Conservation (phyloP, 177 flowering plant genomes). For the Vitis hybrid region DNA sequence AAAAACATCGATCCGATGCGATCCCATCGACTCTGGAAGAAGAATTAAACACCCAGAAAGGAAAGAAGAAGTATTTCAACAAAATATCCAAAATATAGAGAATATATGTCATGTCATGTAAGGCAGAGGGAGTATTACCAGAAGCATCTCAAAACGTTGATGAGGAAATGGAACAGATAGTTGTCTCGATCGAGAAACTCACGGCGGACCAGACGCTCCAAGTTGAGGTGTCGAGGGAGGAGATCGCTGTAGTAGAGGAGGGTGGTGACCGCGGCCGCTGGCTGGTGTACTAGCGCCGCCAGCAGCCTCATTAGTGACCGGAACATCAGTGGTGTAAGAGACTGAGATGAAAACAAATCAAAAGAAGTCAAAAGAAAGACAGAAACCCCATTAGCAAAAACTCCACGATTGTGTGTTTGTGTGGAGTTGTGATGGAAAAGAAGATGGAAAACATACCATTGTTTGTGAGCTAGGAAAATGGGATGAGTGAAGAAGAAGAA, state of each 20-base stretch:
- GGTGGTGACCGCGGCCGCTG: conserved; percentile 43
- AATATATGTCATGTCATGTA: too few relatives aligned
- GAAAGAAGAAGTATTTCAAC: too few relatives aligned
- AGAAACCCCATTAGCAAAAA: background rate
- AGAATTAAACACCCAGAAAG: too few relatives aligned
- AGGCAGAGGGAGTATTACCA: background rate
- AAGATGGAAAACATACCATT: too few relatives aligned
- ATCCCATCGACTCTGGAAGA: too few relatives aligned
- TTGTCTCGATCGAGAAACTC: conserved; percentile 43
- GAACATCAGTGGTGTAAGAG: conserved; percentile 35
- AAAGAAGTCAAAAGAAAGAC: background rate
- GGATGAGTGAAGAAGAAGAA: too few relatives aligned
- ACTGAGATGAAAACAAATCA: conserved; percentile 18
- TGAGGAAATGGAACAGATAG: conserved; percentile 44
- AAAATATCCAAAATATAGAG: too few relatives aligned
- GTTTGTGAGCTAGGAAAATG: too few relatives aligned
- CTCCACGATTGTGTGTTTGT: too few relatives aligned
- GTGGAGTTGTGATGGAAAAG: background rate
- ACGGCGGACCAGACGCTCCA: conserved; percentile 38
- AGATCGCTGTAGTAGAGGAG: conserved; percentile 51
- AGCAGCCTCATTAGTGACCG: conserved; percentile 42
- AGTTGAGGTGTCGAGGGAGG: conserved; percentile 40
- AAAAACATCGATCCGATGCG: too few relatives aligned
- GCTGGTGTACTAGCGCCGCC: conserved; percentile 30
- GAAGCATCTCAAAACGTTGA: conserved; percentile 48